Base-by-base conservation (phyloP, 2,329 filamentous ascomycete genomes). In the Epichloe gansuensis region DNA sequence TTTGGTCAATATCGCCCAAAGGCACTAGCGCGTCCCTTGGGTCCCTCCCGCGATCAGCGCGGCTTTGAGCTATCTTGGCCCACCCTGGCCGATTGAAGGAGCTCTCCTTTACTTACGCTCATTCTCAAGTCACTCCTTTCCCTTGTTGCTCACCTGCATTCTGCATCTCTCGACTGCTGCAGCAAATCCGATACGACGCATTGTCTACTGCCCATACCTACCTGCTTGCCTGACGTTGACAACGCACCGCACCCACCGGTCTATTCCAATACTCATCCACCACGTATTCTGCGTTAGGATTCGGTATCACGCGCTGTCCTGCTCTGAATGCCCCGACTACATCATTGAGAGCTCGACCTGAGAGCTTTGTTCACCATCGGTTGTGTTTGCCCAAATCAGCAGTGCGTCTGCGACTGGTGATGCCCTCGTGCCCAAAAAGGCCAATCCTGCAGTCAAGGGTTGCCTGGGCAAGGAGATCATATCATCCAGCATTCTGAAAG, bases 121-220 rank as follows among this genome's bases (percentile, higher is more conserved):
- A 63, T 65, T 64, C 65, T 63, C 62, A 17, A 69, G 67, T 70
- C 67, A 66, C 65, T 68, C 66, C 63, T 67, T 69, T 67, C 62
- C 59, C 56, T 61, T 57, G 28, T 45, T 28, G 48, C 56, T 39
- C 43, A 37, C 37, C 57, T 58, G 55, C 57, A 60, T 60, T 50
- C 49, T 56, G 48, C 54, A 37, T 49, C 43, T 41, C 49, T 21
- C 54, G 45, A 50, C 53, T 56, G 52, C 49, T 55, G 52, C 47
- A 47, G 52, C 51, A 47, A 50, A 49, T 42, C 48, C 53, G 31
- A 34, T 47, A 38, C 43, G 17, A 52, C 5, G 41, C 39, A 23
- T 50, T 23, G 25, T 23, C 43, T 34, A n/a, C 37, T 39, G 11
- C 37, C 37, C 5, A 39, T 6, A 39, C 37, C 21, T 38, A 15